A percentile compares a stretch with the other conserved stretches of the same genome.
Evolutionary conservation across 768 basidiomycete genomes (phyloP).

Genomic region (Suillus clintonianus): DNA sequence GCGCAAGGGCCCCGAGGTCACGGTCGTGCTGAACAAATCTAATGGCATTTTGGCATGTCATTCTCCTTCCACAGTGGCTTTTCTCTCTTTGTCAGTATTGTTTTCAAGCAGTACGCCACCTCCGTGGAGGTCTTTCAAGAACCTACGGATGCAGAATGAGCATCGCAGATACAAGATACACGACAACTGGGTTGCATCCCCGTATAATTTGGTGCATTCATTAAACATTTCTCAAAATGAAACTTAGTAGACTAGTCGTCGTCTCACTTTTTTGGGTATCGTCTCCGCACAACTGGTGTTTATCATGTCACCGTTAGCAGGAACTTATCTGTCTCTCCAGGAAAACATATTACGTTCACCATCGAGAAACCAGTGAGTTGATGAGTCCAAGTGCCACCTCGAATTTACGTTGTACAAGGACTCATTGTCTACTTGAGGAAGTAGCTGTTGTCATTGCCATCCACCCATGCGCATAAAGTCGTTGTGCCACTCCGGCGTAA

Average conservation of each 20-base stretch:
- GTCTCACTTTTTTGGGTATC: neutral
- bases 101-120: neutral
- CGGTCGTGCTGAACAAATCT: neutral
- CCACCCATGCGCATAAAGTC: constrained; percentile 19
- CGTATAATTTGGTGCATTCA: neutral
- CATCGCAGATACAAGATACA: neutral
- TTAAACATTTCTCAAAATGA: neutral
- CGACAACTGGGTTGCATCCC: neutral
- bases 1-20: neutral
- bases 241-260: neutral
- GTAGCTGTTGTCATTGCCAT: constrained; percentile 36
- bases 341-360: neutral
- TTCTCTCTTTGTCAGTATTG: neutral
- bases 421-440: constrained; percentile 33
- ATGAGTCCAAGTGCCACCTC: neutral
- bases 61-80: neutral
- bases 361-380: constrained; percentile 3
- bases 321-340: neutral
- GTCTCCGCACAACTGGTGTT: neutral
- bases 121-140: neutral
- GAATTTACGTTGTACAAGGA: constrained; percentile 13
- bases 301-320: neutral
- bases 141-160: neutral
- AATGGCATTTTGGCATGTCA: neutral
- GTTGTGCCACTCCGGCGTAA: constrained; percentile 19